These are phyloP conservation scores for Erucastrum elatum DNA, from an alignment of 345 rosid species.

Conservation along the genomic window DNA sequence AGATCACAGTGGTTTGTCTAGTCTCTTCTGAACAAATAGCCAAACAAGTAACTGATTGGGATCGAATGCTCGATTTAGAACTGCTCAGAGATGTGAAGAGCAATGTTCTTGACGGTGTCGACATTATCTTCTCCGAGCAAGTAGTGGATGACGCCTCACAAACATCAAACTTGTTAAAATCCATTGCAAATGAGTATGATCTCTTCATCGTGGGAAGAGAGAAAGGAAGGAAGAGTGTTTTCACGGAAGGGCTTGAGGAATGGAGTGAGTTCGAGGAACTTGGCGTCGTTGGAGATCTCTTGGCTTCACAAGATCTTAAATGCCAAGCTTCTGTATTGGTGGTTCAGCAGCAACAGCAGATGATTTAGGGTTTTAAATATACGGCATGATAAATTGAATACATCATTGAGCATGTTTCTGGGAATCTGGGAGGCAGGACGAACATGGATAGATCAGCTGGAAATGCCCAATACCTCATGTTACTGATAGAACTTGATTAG, in stretches of 20 bases:
- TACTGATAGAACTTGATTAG: too few species aligned
- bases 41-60: conserved; percentile 20
- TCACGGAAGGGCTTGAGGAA: conserved; percentile 38
- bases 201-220: conserved; percentile 41
- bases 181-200: conserved; percentile 39
- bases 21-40: conserved; percentile 16
- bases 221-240: conserved; percentile 23
- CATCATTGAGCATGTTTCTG: too few species aligned
- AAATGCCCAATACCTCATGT: too few species aligned
- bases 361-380: conserved; percentile 26
- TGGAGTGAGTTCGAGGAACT: conserved; percentile 41
- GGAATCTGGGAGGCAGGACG: too few species aligned
- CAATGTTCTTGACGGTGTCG: background rate
- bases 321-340: conserved; percentile 37
- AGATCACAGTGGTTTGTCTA: conserved; percentile 21
- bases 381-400: too few species aligned
- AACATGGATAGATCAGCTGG: too few species aligned
- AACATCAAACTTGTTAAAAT: conserved; percentile 21
- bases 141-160: conserved; percentile 38
- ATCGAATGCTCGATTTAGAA: conserved; percentile 31
- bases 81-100: conserved; percentile 32
- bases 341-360: conserved; percentile 38
- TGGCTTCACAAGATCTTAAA: conserved; percentile 33
- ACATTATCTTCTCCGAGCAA: conserved; percentile 22
- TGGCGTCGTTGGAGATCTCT: conserved; percentile 39